A percentile compares a stretch with the other conserved stretches of the same genome.
Evolutionary conservation across 1,284 basidiomycete genomes (phyloP).

Genomic region (Dichomitus squalens): DNA sequence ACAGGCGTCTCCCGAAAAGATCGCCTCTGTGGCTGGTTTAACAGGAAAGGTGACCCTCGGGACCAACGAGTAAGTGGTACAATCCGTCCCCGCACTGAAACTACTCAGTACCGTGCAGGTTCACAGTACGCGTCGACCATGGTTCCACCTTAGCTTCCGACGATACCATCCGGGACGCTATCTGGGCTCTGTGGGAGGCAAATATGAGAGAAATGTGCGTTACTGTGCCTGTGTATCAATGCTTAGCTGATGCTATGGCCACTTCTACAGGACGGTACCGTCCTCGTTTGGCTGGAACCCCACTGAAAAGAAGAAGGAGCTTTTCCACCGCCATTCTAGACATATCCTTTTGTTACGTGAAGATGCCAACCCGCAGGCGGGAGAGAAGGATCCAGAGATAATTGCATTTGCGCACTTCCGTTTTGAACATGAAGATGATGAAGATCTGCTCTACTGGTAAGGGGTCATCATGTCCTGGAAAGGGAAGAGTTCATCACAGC

Average conservation of each 20-base stretch:
- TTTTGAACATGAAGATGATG: conserved; percentile 65
- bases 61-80: background rate
- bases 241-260: background rate
- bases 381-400: conserved; percentile 24
- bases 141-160: conserved; percentile 41
- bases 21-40: conserved; percentile 8
- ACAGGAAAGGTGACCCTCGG: background rate
- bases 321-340: conserved; percentile 61
- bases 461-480: conserved; percentile 4
- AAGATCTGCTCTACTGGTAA: conserved; percentile 70
- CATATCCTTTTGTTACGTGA: conserved; percentile 51
- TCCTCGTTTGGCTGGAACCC: conserved; percentile 76
- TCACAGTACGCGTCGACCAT: conserved; percentile 36
- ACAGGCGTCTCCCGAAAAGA: conserved; percentile 15
- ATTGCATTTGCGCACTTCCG: conserved; percentile 68
- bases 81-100: too few species aligned
- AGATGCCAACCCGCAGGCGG: background rate
- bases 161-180: conserved; percentile 35
- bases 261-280: conserved; percentile 6
- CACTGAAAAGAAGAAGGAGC: conserved; percentile 52
- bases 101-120: conserved; percentile 31
- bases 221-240: too few species aligned
- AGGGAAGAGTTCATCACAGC: background rate
- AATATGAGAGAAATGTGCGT: conserved; percentile 9
- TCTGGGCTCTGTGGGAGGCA: conserved; percentile 50